Percentiles rank a stretch among this genome's conserved stretches.
These are phyloP conservation scores for Basidiobolus meristosporus DNA, from an alignment of 371 early-diverging fungal species.

Conservation along the genomic window DNA sequence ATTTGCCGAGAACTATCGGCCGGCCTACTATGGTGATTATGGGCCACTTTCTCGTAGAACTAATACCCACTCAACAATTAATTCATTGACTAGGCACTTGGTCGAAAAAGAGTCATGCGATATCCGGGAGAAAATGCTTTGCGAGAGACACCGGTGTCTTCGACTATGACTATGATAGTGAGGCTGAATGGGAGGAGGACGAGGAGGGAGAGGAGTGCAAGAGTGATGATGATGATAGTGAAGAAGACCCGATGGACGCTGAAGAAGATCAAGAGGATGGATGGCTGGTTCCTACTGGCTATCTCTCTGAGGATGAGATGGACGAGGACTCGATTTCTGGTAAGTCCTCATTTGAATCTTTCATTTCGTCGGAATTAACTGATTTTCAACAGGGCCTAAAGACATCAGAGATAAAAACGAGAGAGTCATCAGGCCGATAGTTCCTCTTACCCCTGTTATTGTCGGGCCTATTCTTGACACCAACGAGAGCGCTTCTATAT, in stretches of 20 bases:
- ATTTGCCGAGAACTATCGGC: conserved; percentile 49
- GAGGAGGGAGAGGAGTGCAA: conserved; percentile 75
- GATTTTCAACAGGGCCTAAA: too few relatives aligned
- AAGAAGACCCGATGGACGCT: too few relatives aligned
- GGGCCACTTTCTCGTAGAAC: not conserved
- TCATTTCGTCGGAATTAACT: too few relatives aligned
- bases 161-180: conserved; percentile 74
- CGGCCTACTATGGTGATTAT: conserved; percentile 49
- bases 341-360: too few relatives aligned
- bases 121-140: conserved; percentile 40
- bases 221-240: conserved; percentile 61
- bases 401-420: too few relatives aligned
- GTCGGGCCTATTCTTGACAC: too few relatives aligned
- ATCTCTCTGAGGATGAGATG: conserved; percentile 63
- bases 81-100: conserved; percentile 35
- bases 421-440: too few relatives aligned
- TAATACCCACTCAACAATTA: not conserved
- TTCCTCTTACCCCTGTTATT: too few relatives aligned
- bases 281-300: conserved; percentile 60
- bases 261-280: conserved; percentile 25
- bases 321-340: conserved; percentile 29
- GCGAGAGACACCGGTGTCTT: conserved; percentile 30
- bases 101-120: conserved; percentile 29
- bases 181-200: conserved; percentile 81
- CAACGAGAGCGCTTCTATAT: too few relatives aligned